These are phyloP conservation scores for Adenanthera pavonina DNA, from an alignment of 306 rosid species.

Conservation along the genomic window DNA sequence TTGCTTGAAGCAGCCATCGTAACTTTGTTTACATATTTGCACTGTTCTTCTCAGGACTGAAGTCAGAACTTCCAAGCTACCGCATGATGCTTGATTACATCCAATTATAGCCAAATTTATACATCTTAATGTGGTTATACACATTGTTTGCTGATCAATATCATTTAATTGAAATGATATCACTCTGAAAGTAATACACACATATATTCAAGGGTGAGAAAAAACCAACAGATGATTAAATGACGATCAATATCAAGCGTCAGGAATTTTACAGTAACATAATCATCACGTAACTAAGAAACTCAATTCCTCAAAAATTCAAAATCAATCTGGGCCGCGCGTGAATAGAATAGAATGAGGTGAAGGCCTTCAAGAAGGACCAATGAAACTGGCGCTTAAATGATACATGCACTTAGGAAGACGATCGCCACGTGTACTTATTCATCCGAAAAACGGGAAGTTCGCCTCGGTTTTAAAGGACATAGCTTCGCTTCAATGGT, in stretches of 20 bases:
- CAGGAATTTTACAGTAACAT: background rate
- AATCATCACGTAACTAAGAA: slow-evolving; percentile 32
- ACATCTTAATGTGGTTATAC: background rate
- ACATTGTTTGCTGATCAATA: background rate
- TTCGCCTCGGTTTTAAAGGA: slow-evolving; percentile 35
- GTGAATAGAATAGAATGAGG: background rate
- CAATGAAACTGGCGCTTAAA: background rate
- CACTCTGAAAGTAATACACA: background rate
- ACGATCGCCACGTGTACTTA: slow-evolving; percentile 40
- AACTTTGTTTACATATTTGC: slow-evolving; percentile 2
- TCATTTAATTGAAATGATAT: background rate
- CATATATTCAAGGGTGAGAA: background rate
- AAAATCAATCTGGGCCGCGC: background rate
- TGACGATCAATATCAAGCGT: slow-evolving; percentile 26
- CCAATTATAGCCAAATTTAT: background rate
- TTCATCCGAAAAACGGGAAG: slow-evolving; percentile 49
- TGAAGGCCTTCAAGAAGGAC: slow-evolving; percentile 8
- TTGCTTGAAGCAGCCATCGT: slow-evolving; percentile 6
- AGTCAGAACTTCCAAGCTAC: background rate
- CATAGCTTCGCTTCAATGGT: slow-evolving; percentile 41
- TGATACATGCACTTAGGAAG: slow-evolving; percentile 26
- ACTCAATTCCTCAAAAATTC: slow-evolving; percentile 18
- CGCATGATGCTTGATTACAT: background rate
- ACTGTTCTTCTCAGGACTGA: background rate
- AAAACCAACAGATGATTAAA: slow-evolving; percentile 6